Evolutionary conservation across 257 asterid species (phyloP), one percentile per base, ranked within the genome.

Genomic region (Ilex asprella): DNA sequence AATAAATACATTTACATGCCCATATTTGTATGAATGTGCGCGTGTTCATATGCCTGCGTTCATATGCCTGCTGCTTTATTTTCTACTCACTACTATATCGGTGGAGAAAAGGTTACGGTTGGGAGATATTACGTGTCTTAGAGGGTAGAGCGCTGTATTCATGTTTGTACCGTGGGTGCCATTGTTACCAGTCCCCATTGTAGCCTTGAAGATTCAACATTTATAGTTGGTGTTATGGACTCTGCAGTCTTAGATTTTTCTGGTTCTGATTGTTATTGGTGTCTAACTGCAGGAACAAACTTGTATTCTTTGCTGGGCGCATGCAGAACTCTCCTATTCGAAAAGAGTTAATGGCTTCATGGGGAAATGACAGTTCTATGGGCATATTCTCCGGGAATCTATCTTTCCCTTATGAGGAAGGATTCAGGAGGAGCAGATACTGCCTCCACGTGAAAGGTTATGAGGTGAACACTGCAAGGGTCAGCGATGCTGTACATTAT

Each of bases 391-490:
- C 91, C 1, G 78, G 79, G 58, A 72, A 72, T 50, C 59, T 87
- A 14, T 52, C 87, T 41, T 76, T 81, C 58, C 78, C 89, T 7
- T 89, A 86, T 3, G 81, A 75, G 64, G 89, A 89, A 69, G 87
- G 95, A 51, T 84, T 89, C 78, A 79, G 60, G 72, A 76, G 66
- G 62, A 86, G 97, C 78, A 86, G 63, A 73, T 89, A 74, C 72
- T 86, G 95, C 72, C 95, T 86, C 44, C 97, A 89, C 9, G 68
- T 89, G 16, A 89, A 73, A 72, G 97, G 97, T 12, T 89, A 89
- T 31, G 95, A 89, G 76, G 97, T 89, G 51, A 89, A 89, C 68
- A 89, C 97, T 6, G 94, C 97, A 30, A 82, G 95, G 64, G 72
- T 89, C 44, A 83, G 85, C 16, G 94, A 84, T 75, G 91, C 95